These are phyloP conservation scores for Musa itinerans DNA, from an alignment of 176 grass and related monocot species.

Conservation along the genomic window DNA sequence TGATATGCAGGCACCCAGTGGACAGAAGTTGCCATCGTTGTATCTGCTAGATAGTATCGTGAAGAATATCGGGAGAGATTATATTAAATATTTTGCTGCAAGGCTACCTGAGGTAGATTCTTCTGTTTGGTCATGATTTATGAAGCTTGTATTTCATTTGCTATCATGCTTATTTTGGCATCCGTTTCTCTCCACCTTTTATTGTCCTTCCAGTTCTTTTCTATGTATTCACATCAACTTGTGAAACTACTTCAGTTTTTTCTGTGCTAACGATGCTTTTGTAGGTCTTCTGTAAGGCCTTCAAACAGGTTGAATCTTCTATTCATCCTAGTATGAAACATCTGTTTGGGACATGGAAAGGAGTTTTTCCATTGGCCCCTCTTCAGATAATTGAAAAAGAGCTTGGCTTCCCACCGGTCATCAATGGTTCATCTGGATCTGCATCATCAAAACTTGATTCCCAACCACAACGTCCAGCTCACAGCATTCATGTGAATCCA, in stretches of 20 bases:
- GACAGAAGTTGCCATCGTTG: conserved; percentile 87
- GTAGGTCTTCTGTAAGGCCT: conserved; percentile 96
- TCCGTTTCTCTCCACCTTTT: no score
- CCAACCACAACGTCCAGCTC: conserved; percentile 50
- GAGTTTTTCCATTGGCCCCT: conserved; percentile 61
- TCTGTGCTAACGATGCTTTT: background rate
- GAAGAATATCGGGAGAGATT: conserved; percentile 97
- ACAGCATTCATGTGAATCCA: conserved; percentile 94
- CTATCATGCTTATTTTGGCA: background rate
- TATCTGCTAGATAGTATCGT: conserved; percentile 98
- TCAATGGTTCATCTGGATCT: conserved; percentile 51
- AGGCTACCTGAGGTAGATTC: conserved; percentile 64
- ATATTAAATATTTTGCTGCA: conserved; percentile 83
- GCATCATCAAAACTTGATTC: conserved; percentile 47
- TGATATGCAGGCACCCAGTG: conserved; percentile 65
- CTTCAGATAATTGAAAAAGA: conserved; percentile 91
- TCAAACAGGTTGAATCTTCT: conserved; percentile 74
- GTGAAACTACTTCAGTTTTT: no score
- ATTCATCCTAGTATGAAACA: conserved; percentile 94
- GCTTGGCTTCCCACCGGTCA: conserved; percentile 59
- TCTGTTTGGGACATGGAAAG: conserved; percentile 98
- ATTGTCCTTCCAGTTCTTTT: background rate
- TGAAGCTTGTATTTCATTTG: background rate
- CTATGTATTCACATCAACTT: no score
- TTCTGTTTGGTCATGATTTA: conserved; percentile 3